Evolutionary conservation across 306 rosid genomes (phyloP), one percentile per base, ranked within the genome.

Genomic region (Fagus crenata): DNA sequence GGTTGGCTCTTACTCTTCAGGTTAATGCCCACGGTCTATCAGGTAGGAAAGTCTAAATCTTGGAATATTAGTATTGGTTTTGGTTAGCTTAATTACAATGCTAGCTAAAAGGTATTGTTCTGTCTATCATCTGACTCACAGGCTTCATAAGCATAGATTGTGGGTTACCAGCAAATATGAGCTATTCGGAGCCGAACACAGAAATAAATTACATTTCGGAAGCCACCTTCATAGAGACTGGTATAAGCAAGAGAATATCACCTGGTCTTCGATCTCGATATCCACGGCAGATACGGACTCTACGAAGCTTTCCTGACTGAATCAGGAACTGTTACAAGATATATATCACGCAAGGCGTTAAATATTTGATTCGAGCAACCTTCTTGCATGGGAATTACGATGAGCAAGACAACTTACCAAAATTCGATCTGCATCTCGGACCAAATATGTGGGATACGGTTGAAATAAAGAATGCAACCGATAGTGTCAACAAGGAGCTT

Each of bases 71-170:
- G n/a, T n/a, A n/a, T n/a, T n/a, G 6, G 42, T 67, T 56, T 28
- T 36, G 15, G 42, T 40, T 17, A n/a, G n/a, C n/a, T n/a, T n/a
- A n/a, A n/a, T n/a, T n/a, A n/a, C n/a, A n/a, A n/a, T n/a, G n/a
- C n/a, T 51, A 71, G 5, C 49, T 68, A 14, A n/a, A n/a, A 51
- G 18, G 17, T 1, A 58, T 72, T 35, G 32, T 3, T 46, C 69
- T 2, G 31, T 61, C 0, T 43, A 3, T 46, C 53, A n/a, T n/a
- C n/a, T n/a, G n/a, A n/a, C n/a, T n/a, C n/a, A n/a, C 84, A 89
- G 93, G 83, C 68, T 89, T 89, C 87, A 84, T 87, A 11, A 89
- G 86, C 86, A 63, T 89, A 72, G 89, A 84, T 41, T 89, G 91
- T 73, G 91, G 91, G 36, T 73, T 73, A 12, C 87, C 86, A 3